A percentile compares a stretch with the other conserved stretches of the same genome.
phyloP scores from a whole-genome alignment of 2,329 filamentous ascomycete species.

The Rutstroemia sp. region DNA sequence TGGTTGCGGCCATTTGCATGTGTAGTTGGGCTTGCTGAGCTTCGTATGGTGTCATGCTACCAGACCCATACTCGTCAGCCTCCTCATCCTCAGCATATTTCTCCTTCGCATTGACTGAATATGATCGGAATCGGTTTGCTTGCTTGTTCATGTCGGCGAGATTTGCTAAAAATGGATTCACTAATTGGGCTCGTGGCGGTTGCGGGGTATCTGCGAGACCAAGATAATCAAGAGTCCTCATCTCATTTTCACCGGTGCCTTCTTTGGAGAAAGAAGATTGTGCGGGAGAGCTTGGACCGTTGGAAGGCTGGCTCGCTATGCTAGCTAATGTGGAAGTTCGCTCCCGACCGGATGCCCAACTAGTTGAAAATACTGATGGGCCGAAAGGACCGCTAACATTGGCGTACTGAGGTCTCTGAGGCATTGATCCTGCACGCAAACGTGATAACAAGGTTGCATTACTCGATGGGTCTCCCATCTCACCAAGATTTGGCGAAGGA shows the following conservation, averaged over 20 bases:
- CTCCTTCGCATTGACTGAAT: conserved; percentile 97
- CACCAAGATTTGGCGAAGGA: conserved; percentile 46
- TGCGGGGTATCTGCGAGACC: conserved; percentile 92
- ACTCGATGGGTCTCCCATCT: conserved; percentile 38
- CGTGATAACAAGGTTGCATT: conserved; percentile 75
- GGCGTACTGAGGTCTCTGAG: conserved; percentile 68
- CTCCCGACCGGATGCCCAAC: conserved; percentile 72
- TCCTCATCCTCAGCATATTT: conserved; percentile 89
- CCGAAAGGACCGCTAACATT: conserved; percentile 66
- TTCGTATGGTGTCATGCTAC: conserved; percentile 43
- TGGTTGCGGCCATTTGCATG: conserved; percentile 55
- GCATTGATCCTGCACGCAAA: conserved; percentile 87
- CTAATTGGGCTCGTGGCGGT: conserved; percentile 64
- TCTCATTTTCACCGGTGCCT: conserved; percentile 77
- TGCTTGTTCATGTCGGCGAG: conserved; percentile 55
- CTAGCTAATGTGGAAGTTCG: conserved; percentile 77
- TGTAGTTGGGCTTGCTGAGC: conserved; percentile 55
- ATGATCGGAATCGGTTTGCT: conserved; percentile 85
- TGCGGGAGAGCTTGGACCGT: conserved; percentile 79
- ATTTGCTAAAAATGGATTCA: conserved; percentile 61
- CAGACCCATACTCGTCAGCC: conserved; percentile 55
- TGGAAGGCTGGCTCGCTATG: conserved; percentile 81
- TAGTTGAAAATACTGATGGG: conserved; percentile 78
- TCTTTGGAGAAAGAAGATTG: conserved; percentile 83
- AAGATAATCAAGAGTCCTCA: conserved; percentile 90